Evolutionary conservation across 345 rosid genomes (phyloP).

Genomic region (Dipteronia sinensis): DNA sequence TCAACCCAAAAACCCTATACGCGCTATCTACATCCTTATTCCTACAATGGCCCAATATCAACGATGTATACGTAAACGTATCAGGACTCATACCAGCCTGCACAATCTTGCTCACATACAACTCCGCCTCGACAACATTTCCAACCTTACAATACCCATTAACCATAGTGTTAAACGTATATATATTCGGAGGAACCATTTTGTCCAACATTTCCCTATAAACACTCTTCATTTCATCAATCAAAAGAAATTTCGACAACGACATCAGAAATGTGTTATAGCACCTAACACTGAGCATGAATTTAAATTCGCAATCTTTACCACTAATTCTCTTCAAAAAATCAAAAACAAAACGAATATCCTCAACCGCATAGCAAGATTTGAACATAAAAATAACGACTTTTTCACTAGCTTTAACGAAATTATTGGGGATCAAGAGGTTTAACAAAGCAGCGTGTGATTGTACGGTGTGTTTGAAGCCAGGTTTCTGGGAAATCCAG

Average conservation of each 20-base stretch:
- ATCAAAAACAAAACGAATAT: conserved; percentile 39
- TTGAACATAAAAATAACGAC: conserved; percentile 53
- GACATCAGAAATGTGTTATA: conserved; percentile 65
- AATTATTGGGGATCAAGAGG: conserved; percentile 42
- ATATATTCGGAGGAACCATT: conserved; percentile 51
- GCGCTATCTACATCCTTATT: conserved; percentile 70
- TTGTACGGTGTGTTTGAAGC: conserved; percentile 51
- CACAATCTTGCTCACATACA: conserved; percentile 59
- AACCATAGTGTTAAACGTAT: conserved; percentile 73
- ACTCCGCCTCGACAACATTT: conserved; percentile 56
- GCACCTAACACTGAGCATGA: conserved; percentile 52
- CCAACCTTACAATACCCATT: conserved; percentile 71
- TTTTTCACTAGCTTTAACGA: conserved; percentile 42
- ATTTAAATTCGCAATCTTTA: conserved; percentile 35
- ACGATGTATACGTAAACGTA: conserved; percentile 71
- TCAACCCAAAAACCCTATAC: conserved; percentile 50
- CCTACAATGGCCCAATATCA: conserved; percentile 81
- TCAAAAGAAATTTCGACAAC: conserved; percentile 49
- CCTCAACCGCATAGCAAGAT: conserved; percentile 44
- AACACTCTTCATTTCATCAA: conserved; percentile 65
- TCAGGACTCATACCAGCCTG: conserved; percentile 64
- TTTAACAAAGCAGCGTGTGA: conserved; percentile 50
- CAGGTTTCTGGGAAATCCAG: conserved; percentile 47
- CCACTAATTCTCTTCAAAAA: conserved; percentile 44
- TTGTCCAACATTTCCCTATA: conserved; percentile 51